These are phyloP conservation scores for Trichosanthes truncata DNA, from an alignment of 306 rosid genomes.

Conservation along the genomic window DNA sequence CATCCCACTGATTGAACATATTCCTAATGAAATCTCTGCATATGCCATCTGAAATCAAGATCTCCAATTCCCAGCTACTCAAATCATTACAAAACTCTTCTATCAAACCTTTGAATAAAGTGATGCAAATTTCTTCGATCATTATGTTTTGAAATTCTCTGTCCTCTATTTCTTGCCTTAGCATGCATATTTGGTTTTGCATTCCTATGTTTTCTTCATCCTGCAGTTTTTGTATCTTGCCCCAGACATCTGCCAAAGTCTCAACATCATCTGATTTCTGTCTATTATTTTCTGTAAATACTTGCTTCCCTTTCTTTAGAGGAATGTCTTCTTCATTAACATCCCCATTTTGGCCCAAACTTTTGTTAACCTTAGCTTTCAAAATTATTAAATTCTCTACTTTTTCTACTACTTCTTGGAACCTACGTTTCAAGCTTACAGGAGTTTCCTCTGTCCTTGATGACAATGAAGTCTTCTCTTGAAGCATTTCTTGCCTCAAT, in stretches of 20 bases:
- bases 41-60: slow-evolving; percentile 20
- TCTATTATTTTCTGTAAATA: slow-evolving; percentile 2
- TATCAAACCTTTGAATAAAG: slow-evolving; percentile 18
- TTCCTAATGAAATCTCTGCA: slow-evolving; percentile 23
- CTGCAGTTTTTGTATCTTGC: slow-evolving; percentile 24
- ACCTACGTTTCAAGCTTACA: slow-evolving; percentile 22
- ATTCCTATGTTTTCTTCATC: slow-evolving; percentile 13
- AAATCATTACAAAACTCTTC: slow-evolving; percentile 15
- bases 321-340: slow-evolving; percentile 7
- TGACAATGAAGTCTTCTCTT: slow-evolving; percentile 22
- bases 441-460: slow-evolving; percentile 28
- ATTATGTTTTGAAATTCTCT: slow-evolving; percentile 10
- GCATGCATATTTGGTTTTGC: slow-evolving; percentile 14
- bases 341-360: slow-evolving; percentile 5
- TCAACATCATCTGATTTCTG: slow-evolving; percentile 14
- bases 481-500: no score
- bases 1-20: slow-evolving; percentile 34
- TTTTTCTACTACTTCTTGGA: slow-evolving; percentile 28
- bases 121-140: slow-evolving; percentile 17
- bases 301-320: slow-evolving; percentile 1
- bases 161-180: slow-evolving; percentile 24
- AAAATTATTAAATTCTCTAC: slow-evolving; percentile 30
- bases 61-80: slow-evolving; percentile 28
- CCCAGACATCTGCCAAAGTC: no score
- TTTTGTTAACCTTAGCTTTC: slow-evolving; percentile 22